Base-by-base conservation (phyloP, 306 rosid species). In the Vigna hirtella region DNA sequence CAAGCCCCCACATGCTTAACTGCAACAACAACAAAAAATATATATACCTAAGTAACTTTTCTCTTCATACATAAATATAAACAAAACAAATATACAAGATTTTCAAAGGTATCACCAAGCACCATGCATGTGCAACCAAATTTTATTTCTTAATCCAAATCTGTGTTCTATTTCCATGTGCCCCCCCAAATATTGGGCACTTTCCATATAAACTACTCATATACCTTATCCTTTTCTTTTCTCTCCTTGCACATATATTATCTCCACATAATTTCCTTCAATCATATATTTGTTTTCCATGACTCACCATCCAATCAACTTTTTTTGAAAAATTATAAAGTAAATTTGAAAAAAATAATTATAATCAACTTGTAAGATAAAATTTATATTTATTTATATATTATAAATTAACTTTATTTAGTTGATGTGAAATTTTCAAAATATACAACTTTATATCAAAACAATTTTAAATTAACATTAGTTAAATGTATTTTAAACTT, bases 1-100 rank as follows among this genome's bases (percentile, higher is more conserved):
- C 40, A 42, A 16, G 61, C 62, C 56, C 70, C 86, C 90, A 88
- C 91, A 82, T 86, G 89, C 88, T 65, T 70, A 74, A 75, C 75
- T 63, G 64, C 65, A 45, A 45, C 50, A 45, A 10, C 45, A 40
- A 9, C 47, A 12, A 64, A 16, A 30, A 30, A 30, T 3, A 36
- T 68, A 13, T 68, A 13, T 68, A 34, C 43, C 7, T 16, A 36
- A 34, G 10, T 18, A 73, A 76, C 50, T 43, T 59, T 73, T 68
- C 48, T 22, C 8, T 26, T 26, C 28, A 26, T 26, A 26, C 28
- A 26, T 26, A 40, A 40, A 7, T 74, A 68, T 26, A 26, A 26
- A 24, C 0, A 26, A 26, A 26, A 26, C 49, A 51, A 74, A 48
- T 65, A 58, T 9, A 42, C 40, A 58, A 8, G 5, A 59, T 28